These are phyloP conservation scores for Globisporangium iwayamae DNA, from an alignment of 352 stramenopile genomes.

Conservation along the genomic window DNA sequence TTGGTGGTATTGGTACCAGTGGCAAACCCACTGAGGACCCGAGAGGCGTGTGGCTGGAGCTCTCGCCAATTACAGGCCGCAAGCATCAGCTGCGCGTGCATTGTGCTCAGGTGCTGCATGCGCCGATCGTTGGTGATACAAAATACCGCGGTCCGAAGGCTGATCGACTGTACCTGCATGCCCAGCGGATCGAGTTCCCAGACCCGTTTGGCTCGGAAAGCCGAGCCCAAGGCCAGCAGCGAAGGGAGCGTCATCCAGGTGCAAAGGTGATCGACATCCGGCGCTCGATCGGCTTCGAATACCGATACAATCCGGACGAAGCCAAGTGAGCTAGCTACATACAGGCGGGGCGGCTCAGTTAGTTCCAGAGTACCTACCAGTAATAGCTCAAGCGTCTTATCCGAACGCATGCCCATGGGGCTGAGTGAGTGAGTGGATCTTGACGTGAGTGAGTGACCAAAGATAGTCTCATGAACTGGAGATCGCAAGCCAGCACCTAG, in stretches of 20 bases:
- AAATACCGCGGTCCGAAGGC: conserved; percentile 30
- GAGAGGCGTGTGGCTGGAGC: conserved; percentile 40
- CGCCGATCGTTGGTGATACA: conserved; percentile 54
- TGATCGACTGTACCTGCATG: conserved; percentile 53
- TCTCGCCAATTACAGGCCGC: conserved; percentile 51
- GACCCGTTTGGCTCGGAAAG: conserved; percentile 29
- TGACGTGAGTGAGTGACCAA: background rate
- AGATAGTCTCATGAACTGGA: background rate
- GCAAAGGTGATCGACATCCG: conserved; percentile 8
- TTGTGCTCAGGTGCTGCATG: conserved; percentile 32
- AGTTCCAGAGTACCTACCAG: background rate
- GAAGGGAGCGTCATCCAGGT: background rate
- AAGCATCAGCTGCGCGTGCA: conserved; percentile 73
- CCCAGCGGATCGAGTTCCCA: conserved; percentile 39
- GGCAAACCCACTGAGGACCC: background rate
- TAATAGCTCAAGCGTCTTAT: background rate
- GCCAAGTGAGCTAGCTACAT: background rate
- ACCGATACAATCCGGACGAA: background rate
- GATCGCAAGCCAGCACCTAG: background rate
- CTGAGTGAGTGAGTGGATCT: background rate
- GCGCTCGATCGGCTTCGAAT: background rate
- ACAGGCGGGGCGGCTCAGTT: background rate
- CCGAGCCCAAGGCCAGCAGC: background rate
- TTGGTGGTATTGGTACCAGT: background rate
- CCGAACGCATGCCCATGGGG: background rate